phyloP scores from a whole-genome alignment of 2,329 filamentous ascomycete species.

The Tolypocladium sp. region DNA sequence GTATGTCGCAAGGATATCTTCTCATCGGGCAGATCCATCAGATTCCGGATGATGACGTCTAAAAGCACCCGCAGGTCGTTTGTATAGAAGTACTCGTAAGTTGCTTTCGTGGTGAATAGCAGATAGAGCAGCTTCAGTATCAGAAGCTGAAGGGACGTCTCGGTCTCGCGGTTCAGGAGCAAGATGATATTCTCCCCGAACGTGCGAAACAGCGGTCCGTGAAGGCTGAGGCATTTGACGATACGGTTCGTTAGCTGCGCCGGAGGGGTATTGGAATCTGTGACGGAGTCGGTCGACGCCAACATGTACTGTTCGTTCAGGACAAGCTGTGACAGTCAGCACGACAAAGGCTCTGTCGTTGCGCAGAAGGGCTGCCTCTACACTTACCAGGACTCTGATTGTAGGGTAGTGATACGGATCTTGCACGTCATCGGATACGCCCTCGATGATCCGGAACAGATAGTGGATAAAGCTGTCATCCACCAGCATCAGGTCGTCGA shows the following conservation, averaged over 20 bases:
- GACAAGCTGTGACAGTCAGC: conserved; percentile 55
- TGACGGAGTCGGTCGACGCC: conserved; percentile 44
- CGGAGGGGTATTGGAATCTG: conserved; percentile 24
- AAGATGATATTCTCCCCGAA: conserved; percentile 98
- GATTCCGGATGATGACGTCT: conserved; percentile 91
- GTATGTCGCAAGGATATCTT: conserved; percentile 73
- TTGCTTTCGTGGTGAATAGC: conserved; percentile 83
- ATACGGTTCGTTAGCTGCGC: conserved; percentile 78
- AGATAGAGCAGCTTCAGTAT: conserved; percentile 94
- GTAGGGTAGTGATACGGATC: conserved; percentile 96
- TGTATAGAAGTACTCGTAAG: conserved; percentile 97
- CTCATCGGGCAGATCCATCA: conserved; percentile 91
- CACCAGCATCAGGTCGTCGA: conserved; percentile 67
- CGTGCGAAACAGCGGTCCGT: conserved; percentile 77
- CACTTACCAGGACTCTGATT: conserved; percentile 77
- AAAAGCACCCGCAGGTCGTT: conserved; percentile 91
- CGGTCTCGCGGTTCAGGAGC: conserved; percentile 86
- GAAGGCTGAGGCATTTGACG: conserved; percentile 77
- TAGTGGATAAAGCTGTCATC: conserved; percentile 75
- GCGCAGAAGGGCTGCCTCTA: not conserved
- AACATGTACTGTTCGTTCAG: conserved; percentile 99
- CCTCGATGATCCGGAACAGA: conserved; percentile 81
- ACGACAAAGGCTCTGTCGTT: not conserved
- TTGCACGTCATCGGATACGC: conserved; percentile 73
- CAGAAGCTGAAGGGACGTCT: conserved; percentile 89